Evolutionary conservation across 306 rosid species (phyloP).

Genomic region (Senna tora): DNA sequence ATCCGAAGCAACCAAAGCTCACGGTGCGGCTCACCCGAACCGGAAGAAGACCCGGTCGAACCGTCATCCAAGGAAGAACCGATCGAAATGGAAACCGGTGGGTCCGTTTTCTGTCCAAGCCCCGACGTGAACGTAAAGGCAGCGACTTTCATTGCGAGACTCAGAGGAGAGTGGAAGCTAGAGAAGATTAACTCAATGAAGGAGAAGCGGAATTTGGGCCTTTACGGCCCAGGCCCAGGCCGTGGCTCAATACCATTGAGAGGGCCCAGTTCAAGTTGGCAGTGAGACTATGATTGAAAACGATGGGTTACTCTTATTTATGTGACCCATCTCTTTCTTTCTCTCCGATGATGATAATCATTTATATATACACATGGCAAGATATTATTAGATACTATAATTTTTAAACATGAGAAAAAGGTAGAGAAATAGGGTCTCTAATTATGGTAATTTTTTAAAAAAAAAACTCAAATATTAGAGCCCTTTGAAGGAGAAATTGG

Average conservation of each 20-base stretch:
- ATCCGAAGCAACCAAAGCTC: slow-evolving; percentile 70
- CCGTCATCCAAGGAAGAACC: slow-evolving; percentile 19
- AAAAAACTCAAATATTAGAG: not conserved
- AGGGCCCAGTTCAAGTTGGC: slow-evolving; percentile 11
- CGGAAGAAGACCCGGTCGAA: slow-evolving; percentile 39
- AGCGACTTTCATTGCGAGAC: slow-evolving; percentile 48
- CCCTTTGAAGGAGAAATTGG: not conserved
- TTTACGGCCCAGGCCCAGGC: slow-evolving; percentile 24
- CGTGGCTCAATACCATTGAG: not conserved
- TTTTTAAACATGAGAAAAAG: not conserved
- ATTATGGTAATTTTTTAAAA: slow-evolving; percentile 23
- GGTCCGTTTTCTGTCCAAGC: slow-evolving; percentile 72
- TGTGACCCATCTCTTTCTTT: not conserved
- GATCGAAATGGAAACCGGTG: slow-evolving; percentile 36
- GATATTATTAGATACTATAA: not conserved
- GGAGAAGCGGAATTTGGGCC: slow-evolving; percentile 45
- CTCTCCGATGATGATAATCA: not conserved
- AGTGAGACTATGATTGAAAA: not conserved
- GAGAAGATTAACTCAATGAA: slow-evolving; percentile 52
- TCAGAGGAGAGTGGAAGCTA: slow-evolving; percentile 43
- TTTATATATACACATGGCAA: not conserved
- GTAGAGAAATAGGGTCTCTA: slow-evolving; percentile 33
- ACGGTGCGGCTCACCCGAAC: slow-evolving; percentile 65
- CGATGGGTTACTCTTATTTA: not conserved
- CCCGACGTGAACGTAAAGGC: slow-evolving; percentile 77